Evolutionary conservation across 106 monocot genomes (phyloP).

Genomic region (Agapanthus africanus): DNA sequence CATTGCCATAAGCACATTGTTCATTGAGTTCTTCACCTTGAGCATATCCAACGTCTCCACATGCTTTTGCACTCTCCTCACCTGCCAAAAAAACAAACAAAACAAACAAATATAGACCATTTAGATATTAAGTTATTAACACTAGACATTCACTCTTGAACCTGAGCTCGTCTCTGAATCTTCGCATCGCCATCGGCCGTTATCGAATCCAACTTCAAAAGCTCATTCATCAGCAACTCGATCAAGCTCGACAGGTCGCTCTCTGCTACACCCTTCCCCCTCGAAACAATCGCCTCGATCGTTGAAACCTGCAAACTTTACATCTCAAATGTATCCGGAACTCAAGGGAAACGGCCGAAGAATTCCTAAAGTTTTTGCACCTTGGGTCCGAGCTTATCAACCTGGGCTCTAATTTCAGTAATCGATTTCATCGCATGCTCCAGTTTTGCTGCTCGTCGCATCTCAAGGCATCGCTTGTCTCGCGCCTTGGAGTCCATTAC

Average conservation of each 20-base stretch:
- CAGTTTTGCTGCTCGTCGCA: conserved; percentile 42
- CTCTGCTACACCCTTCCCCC: conserved; percentile 69
- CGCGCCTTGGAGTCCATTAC: conserved; percentile 58
- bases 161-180: conserved; percentile 59
- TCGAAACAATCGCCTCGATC: conserved; percentile 42
- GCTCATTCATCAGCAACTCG: conserved; percentile 67
- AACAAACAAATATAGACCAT: not conserved
- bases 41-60: conserved; percentile 74
- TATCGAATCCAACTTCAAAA: conserved; percentile 65
- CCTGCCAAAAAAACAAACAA: conserved; percentile 24
- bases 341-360: not conserved
- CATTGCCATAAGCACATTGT: no score
- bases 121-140: not conserved
- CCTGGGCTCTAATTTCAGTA: conserved; percentile 36
- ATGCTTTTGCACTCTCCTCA: conserved; percentile 72
- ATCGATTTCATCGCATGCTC: conserved; percentile 64
- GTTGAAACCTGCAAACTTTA: conserved; percentile 38
- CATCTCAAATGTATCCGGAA: not conserved
- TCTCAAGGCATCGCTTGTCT: conserved; percentile 61
- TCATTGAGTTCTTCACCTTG: conserved; percentile 59
- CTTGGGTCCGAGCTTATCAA: conserved; percentile 67
- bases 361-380: no score
- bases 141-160: conserved; percentile 15
- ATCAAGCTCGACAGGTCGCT: conserved; percentile 47
- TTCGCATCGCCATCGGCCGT: conserved; percentile 59